phyloP scores from a whole-genome alignment of 129 eudicot genomes.

The Rutidosis leptorrhynchoides region DNA sequence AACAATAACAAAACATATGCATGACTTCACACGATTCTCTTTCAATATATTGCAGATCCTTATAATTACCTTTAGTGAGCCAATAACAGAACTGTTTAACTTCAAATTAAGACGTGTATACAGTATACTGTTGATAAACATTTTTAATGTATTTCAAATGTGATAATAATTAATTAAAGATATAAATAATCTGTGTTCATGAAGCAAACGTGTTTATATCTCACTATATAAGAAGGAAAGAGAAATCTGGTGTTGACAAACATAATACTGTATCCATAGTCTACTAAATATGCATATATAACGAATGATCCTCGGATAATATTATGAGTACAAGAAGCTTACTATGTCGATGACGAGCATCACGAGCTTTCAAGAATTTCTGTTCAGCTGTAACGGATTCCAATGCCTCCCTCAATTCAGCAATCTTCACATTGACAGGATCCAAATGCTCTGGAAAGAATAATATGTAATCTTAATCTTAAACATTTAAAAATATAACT shows the following conservation, averaged over 20 bases:
- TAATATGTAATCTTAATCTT: neutral
- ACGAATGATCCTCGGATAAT: neutral
- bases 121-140: neutral
- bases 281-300: neutral
- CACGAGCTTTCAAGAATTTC: conserved; percentile 92
- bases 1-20: too few species aligned
- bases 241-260: neutral
- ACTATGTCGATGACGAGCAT: conserved; percentile 93
- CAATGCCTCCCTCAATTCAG: conserved; percentile 91
- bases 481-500: conserved; percentile 1
- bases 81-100: too few species aligned
- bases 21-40: too few species aligned
- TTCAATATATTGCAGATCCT: too few species aligned
- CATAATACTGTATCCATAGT: neutral
- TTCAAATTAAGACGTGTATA: too few species aligned
- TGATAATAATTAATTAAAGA: neutral
- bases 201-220: neutral
- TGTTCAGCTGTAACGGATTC: conserved; percentile 93
- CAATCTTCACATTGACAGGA: conserved; percentile 94
- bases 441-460: conserved; percentile 82
- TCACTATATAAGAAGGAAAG: neutral
- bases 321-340: conserved; percentile 31
- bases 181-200: neutral
- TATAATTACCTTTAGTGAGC: too few species aligned
- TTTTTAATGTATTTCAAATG: neutral